Conservation (phyloP, 345 rosid species). For the Eucalyptus tenuipes region DNA sequence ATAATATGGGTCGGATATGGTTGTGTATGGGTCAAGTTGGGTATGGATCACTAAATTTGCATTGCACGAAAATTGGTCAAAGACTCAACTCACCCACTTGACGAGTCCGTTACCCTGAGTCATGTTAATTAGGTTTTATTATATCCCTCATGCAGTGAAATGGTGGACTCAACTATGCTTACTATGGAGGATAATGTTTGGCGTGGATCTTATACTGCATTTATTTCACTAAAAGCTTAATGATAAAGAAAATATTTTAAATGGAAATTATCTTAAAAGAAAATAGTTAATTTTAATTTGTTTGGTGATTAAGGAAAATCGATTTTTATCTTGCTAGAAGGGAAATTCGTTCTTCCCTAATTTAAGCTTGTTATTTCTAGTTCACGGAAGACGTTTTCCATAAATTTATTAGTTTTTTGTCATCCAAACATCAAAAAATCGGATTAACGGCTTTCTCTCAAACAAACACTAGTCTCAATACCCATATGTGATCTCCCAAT, state of each 20-base stretch:
- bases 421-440: not conserved
- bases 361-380: not conserved
- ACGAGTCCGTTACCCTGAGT: fast-evolving
- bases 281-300: not conserved
- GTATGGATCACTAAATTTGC: no score
- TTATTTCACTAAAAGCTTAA: not conserved
- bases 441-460: fast-evolving
- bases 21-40: no score
- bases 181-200: not conserved
- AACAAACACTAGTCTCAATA: no score
- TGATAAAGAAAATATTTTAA: no score
- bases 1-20: no score
- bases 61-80: no score
- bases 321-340: not conserved
- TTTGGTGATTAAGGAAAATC: not conserved
- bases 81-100: no score
- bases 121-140: not conserved
- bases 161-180: not conserved
- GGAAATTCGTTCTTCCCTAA: not conserved
- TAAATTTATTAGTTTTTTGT: not conserved
- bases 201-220: not conserved
- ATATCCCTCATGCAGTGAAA: not conserved
- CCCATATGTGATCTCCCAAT: no score
- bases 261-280: not conserved
- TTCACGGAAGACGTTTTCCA: fast-evolving